A percentile compares a stretch with the other conserved stretches of the same genome.
These are phyloP conservation scores for Leptographium radiaticola DNA, from an alignment of 2,329 filamentous ascomycete genomes.

Conservation along the genomic window DNA sequence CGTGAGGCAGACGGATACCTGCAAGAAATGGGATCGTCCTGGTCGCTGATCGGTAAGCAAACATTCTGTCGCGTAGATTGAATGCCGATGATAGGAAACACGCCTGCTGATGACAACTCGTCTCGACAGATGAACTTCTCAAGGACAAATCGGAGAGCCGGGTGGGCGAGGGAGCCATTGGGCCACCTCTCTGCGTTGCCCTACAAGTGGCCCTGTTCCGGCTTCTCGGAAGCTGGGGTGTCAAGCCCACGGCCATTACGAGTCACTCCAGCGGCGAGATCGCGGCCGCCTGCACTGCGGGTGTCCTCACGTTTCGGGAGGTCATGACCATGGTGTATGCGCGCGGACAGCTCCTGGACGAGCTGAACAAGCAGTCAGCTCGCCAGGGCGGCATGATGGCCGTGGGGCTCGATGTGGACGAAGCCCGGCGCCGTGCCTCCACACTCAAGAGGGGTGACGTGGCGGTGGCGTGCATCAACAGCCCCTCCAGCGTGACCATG, in stretches of 20 bases:
- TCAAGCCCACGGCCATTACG: constrained; percentile 23
- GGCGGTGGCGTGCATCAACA: constrained; percentile 21
- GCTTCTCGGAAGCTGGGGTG: constrained; percentile 22
- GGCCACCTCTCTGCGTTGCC: constrained; percentile 27
- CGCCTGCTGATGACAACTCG: neutral
- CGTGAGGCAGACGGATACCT: constrained; percentile 17
- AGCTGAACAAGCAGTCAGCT: constrained; percentile 7
- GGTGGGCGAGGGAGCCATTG: constrained; percentile 25
- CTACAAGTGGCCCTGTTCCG: constrained; percentile 33
- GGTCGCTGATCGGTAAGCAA: neutral
- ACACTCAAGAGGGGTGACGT: constrained; percentile 13
- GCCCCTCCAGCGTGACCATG: constrained; percentile 21
- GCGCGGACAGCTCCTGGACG: constrained; percentile 21
- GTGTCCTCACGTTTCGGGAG: constrained; percentile 24
- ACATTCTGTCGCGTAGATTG: neutral
- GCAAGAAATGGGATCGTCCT: neutral
- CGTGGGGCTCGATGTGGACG: constrained; percentile 22
- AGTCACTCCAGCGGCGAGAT: constrained; percentile 40
- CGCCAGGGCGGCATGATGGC: constrained; percentile 33
- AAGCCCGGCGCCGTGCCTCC: constrained; percentile 17
- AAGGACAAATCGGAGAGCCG: constrained; percentile 20
- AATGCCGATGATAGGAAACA: neutral
- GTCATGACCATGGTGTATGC: constrained; percentile 32
- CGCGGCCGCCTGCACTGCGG: constrained; percentile 34
- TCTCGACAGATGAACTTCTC: constrained; percentile 11